These are phyloP conservation scores for Ambrosia trifida DNA, from an alignment of 129 eudicot species.

Conservation along the genomic window DNA sequence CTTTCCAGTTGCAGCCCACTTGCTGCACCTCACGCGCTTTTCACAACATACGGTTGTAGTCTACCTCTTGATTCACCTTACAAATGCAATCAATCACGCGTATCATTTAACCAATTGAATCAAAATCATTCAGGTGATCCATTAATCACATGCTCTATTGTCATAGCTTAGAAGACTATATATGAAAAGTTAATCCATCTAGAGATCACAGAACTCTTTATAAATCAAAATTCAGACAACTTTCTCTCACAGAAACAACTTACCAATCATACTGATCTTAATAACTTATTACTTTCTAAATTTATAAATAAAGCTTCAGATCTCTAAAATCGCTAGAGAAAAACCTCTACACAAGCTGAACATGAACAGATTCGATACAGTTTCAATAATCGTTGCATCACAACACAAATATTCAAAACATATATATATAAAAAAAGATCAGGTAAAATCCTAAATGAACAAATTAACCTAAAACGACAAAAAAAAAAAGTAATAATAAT, in stretches of 20 bases:
- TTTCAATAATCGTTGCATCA: not conserved
- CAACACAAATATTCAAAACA: not conserved
- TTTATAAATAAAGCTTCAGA: not conserved
- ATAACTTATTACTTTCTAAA: not conserved
- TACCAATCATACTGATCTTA: slow-evolving; percentile 13
- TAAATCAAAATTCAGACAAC: not conserved
- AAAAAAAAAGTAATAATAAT: not conserved
- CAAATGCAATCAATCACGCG: not conserved
- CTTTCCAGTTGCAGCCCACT: no score
- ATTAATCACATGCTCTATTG: not conserved
- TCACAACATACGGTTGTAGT: not conserved
- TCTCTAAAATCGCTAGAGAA: slow-evolving; percentile 6
- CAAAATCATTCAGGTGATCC: not conserved
- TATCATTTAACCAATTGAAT: slow-evolving; percentile 10
- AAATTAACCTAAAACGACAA: slow-evolving; percentile 12
- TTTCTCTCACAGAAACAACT: slow-evolving; percentile 3
- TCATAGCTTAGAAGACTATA: slow-evolving; percentile 7
- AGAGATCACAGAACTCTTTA: slow-evolving; percentile 14
- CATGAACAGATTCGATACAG: not conserved
- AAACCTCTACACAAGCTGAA: not conserved
- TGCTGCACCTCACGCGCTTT: no score
- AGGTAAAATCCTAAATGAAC: not conserved
- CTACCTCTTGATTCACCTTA: slow-evolving; percentile 1
- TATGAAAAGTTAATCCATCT: not conserved
- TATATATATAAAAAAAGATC: slow-evolving; percentile 2